Conservation (phyloP, 2,329 filamentous ascomycete genomes). For the Sporothrix pallida region DNA sequence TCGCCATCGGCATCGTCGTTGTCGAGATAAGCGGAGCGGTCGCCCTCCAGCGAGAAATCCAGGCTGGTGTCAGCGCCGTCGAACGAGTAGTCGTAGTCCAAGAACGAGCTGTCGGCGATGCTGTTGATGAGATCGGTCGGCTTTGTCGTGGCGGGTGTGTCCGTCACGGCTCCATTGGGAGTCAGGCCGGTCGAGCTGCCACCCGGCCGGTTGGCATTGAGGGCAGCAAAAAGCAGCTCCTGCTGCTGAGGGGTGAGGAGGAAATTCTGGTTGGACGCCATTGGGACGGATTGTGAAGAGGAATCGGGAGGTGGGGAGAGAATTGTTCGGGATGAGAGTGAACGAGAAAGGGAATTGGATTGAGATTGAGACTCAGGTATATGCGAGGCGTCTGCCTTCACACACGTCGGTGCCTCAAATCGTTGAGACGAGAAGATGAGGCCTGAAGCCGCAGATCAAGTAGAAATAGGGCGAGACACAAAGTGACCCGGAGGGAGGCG, state of each 20-base stretch:
- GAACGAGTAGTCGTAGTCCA: constrained; percentile 81
- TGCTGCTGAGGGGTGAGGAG: constrained; percentile 78
- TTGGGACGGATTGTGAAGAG: constrained; percentile 42
- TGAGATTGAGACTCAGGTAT: neutral
- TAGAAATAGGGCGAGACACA: constrained; percentile 3
- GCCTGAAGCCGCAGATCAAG: neutral
- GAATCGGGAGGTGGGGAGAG: neutral
- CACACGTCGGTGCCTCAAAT: neutral
- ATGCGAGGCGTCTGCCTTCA: neutral
- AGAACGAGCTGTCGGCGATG: constrained; percentile 77
- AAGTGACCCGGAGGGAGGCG: constrained; percentile 29
- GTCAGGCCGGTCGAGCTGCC: constrained; percentile 38
- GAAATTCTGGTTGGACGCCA: constrained; percentile 63
- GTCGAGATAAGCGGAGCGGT: constrained; percentile 61
- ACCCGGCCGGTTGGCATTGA: constrained; percentile 69
- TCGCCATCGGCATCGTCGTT: constrained; percentile 55
- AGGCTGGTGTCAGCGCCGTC: constrained; percentile 72
- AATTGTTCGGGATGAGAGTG: constrained; percentile 3
- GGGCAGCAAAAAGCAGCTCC: constrained; percentile 74
- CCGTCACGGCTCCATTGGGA: constrained; percentile 52
- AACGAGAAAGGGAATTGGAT: constrained; percentile 7
- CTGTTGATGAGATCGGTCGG: constrained; percentile 53
- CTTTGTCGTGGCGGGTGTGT: constrained; percentile 55
- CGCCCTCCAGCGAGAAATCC: constrained; percentile 69
- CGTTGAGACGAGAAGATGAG: constrained; percentile 8